A percentile compares a stretch with the other conserved stretches of the same genome.
Evolutionary conservation across 2,329 filamentous ascomycete genomes (phyloP).

Genomic region (Neopestalotiopsis clavispora): DNA sequence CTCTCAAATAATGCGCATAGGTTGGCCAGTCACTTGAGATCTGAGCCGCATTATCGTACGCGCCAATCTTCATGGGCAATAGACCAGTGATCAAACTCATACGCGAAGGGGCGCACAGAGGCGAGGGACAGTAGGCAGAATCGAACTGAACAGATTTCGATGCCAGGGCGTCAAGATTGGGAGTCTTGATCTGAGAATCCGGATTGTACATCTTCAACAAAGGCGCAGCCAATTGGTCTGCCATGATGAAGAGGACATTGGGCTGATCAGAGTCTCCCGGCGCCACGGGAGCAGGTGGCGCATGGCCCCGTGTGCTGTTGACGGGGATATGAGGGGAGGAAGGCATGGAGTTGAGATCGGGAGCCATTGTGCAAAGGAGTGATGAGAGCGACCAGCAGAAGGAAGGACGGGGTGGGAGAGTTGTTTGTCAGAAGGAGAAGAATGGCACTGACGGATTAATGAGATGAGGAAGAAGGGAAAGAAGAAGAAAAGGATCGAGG

Average conservation of each 20-base stretch:
- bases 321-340: slow-evolving; percentile 46
- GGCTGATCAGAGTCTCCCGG: slow-evolving; percentile 52
- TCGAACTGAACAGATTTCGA: slow-evolving; percentile 86
- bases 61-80: slow-evolving; percentile 87
- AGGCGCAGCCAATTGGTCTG: slow-evolving; percentile 90
- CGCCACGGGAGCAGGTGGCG: slow-evolving; percentile 7
- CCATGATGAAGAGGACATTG: slow-evolving; percentile 94
- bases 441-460: too few relatives aligned
- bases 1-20: slow-evolving; percentile 88
- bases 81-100: slow-evolving; percentile 95
- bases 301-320: slow-evolving; percentile 22
- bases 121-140: slow-evolving; percentile 92
- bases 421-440: neutral
- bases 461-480: neutral
- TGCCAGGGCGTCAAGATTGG: slow-evolving; percentile 84
- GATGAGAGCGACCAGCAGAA: slow-evolving; percentile 17
- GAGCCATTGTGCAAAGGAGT: slow-evolving; percentile 58
- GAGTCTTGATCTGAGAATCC: slow-evolving; percentile 88
- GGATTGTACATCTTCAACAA: slow-evolving; percentile 91
- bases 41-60: slow-evolving; percentile 89
- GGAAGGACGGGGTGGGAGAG: neutral
- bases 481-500: slow-evolving; percentile 8
- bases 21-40: slow-evolving; percentile 85
- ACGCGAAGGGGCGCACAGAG: slow-evolving; percentile 88
- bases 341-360: slow-evolving; percentile 75